Evolutionary conservation across 164 flowering plant species (phyloP).

Genomic region (Aristolochia contorta): DNA sequence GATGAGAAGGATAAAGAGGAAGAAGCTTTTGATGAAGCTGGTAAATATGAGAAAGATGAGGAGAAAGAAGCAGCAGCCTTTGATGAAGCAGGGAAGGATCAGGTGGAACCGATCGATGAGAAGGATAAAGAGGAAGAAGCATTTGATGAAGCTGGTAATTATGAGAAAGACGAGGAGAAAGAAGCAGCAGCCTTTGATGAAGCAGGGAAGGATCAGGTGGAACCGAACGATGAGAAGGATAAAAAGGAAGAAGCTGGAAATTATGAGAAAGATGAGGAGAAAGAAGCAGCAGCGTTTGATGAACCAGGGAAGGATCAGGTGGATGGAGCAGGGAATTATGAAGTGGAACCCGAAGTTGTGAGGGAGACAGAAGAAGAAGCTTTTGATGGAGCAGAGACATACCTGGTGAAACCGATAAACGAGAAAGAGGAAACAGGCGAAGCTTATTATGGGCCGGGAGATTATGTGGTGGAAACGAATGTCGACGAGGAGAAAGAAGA

Average conservation of each 20-base stretch:
- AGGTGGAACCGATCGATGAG: background rate
- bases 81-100: background rate
- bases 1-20: background rate
- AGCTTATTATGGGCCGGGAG: background rate
- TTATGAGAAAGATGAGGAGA: slow-evolving; percentile 6
- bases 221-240: background rate
- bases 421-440: background rate
- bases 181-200: background rate
- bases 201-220: background rate
- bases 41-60: slow-evolving; percentile 3
- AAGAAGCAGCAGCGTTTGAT: background rate
- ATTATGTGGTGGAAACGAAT: background rate
- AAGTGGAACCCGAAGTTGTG: background rate
- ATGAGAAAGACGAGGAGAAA: slow-evolving; percentile 7
- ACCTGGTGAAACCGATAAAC: background rate
- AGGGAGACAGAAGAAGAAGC: slow-evolving; percentile 5
- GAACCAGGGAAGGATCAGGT: background rate
- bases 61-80: slow-evolving; percentile 1
- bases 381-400: background rate
- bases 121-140: background rate
- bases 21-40: background rate
- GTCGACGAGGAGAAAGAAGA: background rate
- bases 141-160: background rate
- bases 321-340: background rate
- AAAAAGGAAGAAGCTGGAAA: background rate